phyloP scores from a whole-genome alignment of 768 basidiomycete genomes.

The Ramaria rubella region DNA sequence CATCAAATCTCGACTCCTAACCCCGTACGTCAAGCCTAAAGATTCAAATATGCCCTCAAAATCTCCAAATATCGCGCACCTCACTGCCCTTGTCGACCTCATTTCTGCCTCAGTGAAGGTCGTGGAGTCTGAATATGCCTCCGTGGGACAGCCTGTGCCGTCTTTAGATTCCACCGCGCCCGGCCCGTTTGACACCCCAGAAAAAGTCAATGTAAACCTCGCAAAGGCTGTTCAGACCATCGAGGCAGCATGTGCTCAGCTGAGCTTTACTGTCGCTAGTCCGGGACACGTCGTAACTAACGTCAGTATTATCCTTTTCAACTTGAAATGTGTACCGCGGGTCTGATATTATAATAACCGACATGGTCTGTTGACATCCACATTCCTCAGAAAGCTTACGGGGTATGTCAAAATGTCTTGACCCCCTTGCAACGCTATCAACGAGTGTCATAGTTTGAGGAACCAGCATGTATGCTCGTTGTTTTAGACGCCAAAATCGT shows the following conservation, averaged over 20 bases:
- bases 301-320: constrained; percentile 25
- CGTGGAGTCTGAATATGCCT: constrained; percentile 30
- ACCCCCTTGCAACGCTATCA: neutral
- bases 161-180: constrained; percentile 28
- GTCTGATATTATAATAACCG: no score
- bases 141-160: constrained; percentile 22
- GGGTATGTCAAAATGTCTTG: neutral
- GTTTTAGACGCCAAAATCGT: constrained; percentile 31
- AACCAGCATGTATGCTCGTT: constrained; percentile 27
- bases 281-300: constrained; percentile 29
- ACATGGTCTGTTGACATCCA: neutral
- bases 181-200: constrained; percentile 30
- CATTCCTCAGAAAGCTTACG: neutral
- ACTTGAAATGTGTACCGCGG: no score
- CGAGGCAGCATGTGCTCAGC: constrained; percentile 32
- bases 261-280: constrained; percentile 29
- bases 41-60: no score
- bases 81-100: constrained; percentile 18
- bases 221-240: constrained; percentile 20
- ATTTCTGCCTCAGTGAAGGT: constrained; percentile 26
- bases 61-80: neutral
- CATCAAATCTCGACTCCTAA: no score
- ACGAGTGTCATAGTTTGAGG: constrained; percentile 8
- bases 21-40: no score
- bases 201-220: constrained; percentile 13